Conservation (phyloP, 441 rosid genomes). For the Syzygium malaccense region DNA sequence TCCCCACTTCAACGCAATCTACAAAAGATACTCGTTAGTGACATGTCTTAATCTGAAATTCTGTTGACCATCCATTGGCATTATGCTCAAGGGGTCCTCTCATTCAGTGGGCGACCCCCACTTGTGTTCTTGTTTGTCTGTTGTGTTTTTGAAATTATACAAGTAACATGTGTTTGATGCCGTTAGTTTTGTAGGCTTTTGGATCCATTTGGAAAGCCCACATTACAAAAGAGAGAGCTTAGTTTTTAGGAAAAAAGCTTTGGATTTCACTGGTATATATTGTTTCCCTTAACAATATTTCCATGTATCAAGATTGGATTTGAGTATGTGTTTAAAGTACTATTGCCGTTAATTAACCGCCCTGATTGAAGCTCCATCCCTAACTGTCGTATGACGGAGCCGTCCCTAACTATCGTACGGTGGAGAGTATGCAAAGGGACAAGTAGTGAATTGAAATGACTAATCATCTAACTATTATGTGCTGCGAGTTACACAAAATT, state of each 20-base stretch:
- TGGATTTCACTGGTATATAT: not conserved
- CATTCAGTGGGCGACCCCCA: not conserved
- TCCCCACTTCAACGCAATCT: not conserved
- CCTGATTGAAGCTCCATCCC: not conserved
- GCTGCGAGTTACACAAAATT: not conserved
- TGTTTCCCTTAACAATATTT: not conserved
- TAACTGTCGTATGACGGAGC: not conserved
- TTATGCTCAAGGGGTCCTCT: not conserved
- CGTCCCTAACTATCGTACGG: not conserved
- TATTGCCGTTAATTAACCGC: not conserved
- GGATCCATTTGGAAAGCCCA: not conserved
- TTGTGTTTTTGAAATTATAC: not conserved
- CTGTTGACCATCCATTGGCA: not conserved
- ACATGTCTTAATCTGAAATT: not conserved
- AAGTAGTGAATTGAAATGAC: not conserved
- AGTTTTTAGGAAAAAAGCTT: not conserved
- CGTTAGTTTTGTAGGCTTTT: not conserved
- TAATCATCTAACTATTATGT: rapidly evolving
- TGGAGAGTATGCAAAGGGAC: rapidly evolving
- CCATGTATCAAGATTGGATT: not conserved
- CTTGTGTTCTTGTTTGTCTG: not conserved
- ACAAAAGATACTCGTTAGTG: not conserved
- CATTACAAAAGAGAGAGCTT: not conserved
- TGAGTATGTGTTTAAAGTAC: not conserved
- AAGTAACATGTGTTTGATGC: not conserved